phyloP scores from a whole-genome alignment of 2,329 filamentous ascomycete genomes.

The Venturia oleaginea region DNA sequence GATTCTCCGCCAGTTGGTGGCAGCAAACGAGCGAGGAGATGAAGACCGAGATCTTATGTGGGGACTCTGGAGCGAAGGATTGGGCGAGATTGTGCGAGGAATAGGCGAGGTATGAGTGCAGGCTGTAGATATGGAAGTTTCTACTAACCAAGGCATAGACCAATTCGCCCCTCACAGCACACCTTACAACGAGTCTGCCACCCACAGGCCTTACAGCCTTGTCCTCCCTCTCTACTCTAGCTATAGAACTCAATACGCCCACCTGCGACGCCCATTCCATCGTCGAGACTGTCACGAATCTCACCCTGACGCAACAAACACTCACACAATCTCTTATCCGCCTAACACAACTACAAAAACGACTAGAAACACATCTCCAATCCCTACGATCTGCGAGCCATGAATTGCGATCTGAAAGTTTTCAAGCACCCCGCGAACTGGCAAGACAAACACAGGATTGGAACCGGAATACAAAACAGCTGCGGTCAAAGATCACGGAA shows the following conservation, averaged over 20 bases:
- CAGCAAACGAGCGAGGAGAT: conserved; percentile 68
- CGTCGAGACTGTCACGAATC: conserved; percentile 10
- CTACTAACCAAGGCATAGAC: not conserved
- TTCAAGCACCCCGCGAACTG: conserved; percentile 13
- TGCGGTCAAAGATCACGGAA: conserved; percentile 14
- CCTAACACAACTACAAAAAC: conserved; percentile 8
- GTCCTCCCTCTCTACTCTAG: not conserved
- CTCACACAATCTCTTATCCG: conserved; percentile 8
- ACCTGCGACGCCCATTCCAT: conserved; percentile 1
- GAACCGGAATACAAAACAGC: conserved; percentile 15
- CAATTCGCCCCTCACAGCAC: not conserved
- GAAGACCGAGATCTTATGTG: conserved; percentile 55
- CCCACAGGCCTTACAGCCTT: not conserved
- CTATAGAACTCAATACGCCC: conserved; percentile 10
- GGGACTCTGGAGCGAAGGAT: conserved; percentile 49
- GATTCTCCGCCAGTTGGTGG: conserved; percentile 62
- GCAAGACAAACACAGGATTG: conserved; percentile 14
- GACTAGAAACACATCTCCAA: conserved; percentile 11
- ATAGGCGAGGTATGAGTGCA: not conserved
- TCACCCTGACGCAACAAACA: conserved; percentile 5
- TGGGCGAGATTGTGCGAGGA: conserved; percentile 43
- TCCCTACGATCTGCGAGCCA: conserved; percentile 8
- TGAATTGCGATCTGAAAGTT: conserved; percentile 13
- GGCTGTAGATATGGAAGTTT: not conserved
- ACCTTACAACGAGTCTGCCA: not conserved